Conservation (phyloP, 2,329 filamentous ascomycete genomes). For the Ophiosphaerella korrae region DNA sequence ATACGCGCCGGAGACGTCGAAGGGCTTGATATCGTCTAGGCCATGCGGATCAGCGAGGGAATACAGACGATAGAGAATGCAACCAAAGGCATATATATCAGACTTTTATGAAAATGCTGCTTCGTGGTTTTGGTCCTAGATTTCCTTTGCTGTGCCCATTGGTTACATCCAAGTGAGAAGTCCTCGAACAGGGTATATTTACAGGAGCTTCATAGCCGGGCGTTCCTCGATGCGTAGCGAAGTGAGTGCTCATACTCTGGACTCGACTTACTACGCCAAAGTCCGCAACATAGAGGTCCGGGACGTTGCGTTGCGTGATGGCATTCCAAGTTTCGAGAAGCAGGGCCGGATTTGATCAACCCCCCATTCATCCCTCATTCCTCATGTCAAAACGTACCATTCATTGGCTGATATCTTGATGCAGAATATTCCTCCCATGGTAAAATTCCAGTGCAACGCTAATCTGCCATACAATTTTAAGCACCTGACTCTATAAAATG, state of each 20-base stretch:
- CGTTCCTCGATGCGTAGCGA: slow-evolving; percentile 12
- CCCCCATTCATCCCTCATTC: not conserved
- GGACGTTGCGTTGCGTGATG: slow-evolving; percentile 9
- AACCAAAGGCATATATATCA: slow-evolving; percentile 22
- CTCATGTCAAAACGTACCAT: slow-evolving; percentile 1
- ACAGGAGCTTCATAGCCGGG: slow-evolving; percentile 17
- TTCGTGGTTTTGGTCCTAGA: slow-evolving; percentile 4
- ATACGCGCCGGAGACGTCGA: slow-evolving; percentile 8
- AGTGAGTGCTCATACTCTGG: slow-evolving; percentile 9
- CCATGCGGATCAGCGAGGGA: slow-evolving; percentile 6
- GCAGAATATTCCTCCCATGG: slow-evolving; percentile 15
- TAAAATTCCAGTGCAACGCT: slow-evolving; percentile 17
- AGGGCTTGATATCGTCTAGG: slow-evolving; percentile 9
- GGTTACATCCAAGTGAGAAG: not conserved
- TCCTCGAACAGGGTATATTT: not conserved
- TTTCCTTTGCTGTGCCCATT: slow-evolving; percentile 12
- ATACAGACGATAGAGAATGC: slow-evolving; percentile 13
- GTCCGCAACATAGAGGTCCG: slow-evolving; percentile 14
- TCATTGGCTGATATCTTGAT: slow-evolving; percentile 22
- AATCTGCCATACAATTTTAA: slow-evolving; percentile 20
- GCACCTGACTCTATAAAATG: slow-evolving; percentile 18
- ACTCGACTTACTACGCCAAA: slow-evolving; percentile 19
- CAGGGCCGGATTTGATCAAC: slow-evolving; percentile 5
- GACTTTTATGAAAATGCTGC: slow-evolving; percentile 21
- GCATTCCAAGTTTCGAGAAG: slow-evolving; percentile 10